Evolutionary conservation across 306 rosid genomes (phyloP), one percentile per base, ranked within the genome.

Genomic region (Medicago arabica): DNA sequence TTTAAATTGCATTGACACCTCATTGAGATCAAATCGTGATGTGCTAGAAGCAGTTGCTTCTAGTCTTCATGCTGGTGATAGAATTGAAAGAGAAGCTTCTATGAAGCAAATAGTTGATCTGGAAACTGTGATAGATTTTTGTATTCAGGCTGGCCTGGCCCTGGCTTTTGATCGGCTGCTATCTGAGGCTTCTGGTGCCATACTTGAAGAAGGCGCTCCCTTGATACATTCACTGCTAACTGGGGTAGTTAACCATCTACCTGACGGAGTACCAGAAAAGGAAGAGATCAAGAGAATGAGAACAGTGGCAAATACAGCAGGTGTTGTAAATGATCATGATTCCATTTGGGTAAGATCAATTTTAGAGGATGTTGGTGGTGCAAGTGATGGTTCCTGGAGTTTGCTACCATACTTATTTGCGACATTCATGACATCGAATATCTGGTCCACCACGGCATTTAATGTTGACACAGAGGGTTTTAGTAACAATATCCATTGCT

Each of bases 301-400:
- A 85, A 83, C 86, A 54, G 98, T 95, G 84, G 93, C 97, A 65
- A 95, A 89, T 85, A 86, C 85, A 63, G 87, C 77, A 57, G 98
- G 96, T 53, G 89, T 84, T 65, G 84, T 89, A 60, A 73, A 59
- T 60, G 95, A 90, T 79, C 95, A 90, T 82, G 97, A 92, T 86
- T 88, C 97, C 25, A 88, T 89, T 75, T 87, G 98, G 98, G 88
- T 95, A 83, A 90, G 88, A 85, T 88, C 97, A 69, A 89, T 95
- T 82, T 92, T 95, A 74, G 97, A 89, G 85, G 96, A 92, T 78
- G 97, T 89, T 36, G 96, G 97, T 39, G 90, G 97, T 84, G 98
- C 98, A 78, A 90, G 88, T 79, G 97, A 95, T 77, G 96, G 97
- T 70, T 95, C 98, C 9, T 95, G 98, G 98, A 89, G 90, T 87